Conservation (phyloP, 257 asterid species). For the Perilla frutescens region DNA sequence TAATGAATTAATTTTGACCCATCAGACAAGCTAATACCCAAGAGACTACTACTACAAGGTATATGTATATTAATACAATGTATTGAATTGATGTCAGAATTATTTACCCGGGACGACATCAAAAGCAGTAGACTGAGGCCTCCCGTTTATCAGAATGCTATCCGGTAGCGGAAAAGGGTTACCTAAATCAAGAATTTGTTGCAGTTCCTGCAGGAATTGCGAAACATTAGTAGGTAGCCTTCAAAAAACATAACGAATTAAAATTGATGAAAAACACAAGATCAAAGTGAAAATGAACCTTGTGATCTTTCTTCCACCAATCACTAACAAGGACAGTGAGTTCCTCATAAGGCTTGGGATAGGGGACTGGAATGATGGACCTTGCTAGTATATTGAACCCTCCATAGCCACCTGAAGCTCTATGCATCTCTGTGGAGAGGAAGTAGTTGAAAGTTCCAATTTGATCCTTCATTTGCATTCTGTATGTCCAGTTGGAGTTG, state of each 20-base stretch:
- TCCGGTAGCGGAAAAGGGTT: constrained; percentile 56
- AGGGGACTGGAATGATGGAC: constrained; percentile 74
- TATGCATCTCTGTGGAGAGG: constrained; percentile 72
- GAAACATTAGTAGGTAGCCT: background rate
- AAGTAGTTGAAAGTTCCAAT: constrained; percentile 75
- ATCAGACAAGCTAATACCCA: no score
- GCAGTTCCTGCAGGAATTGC: constrained; percentile 51
- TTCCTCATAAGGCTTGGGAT: constrained; percentile 60
- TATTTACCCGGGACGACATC: constrained; percentile 57
- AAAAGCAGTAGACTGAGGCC: constrained; percentile 45
- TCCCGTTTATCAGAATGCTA: constrained; percentile 76
- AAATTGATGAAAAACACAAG: background rate
- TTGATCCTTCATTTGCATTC: constrained; percentile 83
- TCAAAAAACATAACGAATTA: background rate
- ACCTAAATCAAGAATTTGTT: constrained; percentile 60
- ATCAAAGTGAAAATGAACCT: constrained; percentile 42
- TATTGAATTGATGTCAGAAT: no score
- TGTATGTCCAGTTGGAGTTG: constrained; percentile 76
- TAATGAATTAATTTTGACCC: no score
- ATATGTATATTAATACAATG: no score
- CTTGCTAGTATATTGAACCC: constrained; percentile 67
- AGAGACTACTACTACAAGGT: no score
- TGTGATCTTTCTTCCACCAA: constrained; percentile 86
- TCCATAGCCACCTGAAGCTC: constrained; percentile 85
- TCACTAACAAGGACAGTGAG: constrained; percentile 63